Base-by-base conservation (phyloP, 1,284 basidiomycete species). In the Trichosporon sp. region DNA sequence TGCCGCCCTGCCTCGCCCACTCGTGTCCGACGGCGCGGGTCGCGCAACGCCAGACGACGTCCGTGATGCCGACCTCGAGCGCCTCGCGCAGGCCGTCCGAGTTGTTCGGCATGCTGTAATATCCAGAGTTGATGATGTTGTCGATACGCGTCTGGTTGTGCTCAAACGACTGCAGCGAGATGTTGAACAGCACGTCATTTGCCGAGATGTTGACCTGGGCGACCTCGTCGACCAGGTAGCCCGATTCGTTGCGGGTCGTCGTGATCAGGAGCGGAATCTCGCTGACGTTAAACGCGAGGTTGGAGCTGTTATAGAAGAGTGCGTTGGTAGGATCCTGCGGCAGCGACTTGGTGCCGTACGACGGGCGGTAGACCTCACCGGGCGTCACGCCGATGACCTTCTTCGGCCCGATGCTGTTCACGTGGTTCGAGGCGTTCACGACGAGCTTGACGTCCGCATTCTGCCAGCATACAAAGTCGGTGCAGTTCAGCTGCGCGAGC, bases 201-300 rank as follows among this genome's bases (percentile, higher is more conserved):
- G 87, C 78, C 7, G 75, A 70, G 37, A 70, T 68, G 46, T 48
- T 51, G 11, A 73, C 26, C 31, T 16, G 21, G 37, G 81, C 68
- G 14, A 78, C 35, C 16, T 12, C 26, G n/a, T 90, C 91, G 75
- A 92, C 89, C 12, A 89, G 85, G 14, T 84, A 82, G 0, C 86
- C 91, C 1, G 89, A 90, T 78, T 94, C 92, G 78, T 92, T 85
- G 43, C 83, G 79, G 19, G 91, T 90, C 14, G 87, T 90, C 1
- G 91, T 89, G 51, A 93, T 79, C 43, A 94, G 82, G 61, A 94
- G 75, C 1, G 90, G 87, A 79, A 78, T 16, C 88, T 88, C 32
- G 81, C 89, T 89, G 0, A 87, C 78, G 5, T 85, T 82, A 1
- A 88, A 87, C 2, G 87, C 86, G 76, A 91, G 89, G 21, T 90